Evolutionary conservation across 2,329 filamentous ascomycete genomes (phyloP).

Genomic region (Trichophyton verrucosum): DNA sequence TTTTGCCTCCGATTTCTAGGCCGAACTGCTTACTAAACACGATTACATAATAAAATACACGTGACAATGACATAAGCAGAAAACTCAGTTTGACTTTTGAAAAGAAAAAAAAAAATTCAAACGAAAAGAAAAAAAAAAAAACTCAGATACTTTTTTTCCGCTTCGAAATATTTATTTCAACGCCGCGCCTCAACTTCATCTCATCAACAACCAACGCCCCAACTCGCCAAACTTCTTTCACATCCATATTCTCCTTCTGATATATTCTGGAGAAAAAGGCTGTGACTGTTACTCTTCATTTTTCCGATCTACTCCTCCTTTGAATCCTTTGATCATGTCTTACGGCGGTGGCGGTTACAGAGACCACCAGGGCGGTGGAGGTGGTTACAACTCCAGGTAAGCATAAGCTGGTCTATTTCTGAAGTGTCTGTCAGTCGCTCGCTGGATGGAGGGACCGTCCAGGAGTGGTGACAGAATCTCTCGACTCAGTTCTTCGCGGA

Average conservation of each 20-base stretch:
- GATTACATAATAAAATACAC: background rate
- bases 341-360: slow-evolving; percentile 44
- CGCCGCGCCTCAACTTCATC: background rate
- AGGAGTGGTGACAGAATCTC: background rate
- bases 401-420: background rate
- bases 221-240: slow-evolving; percentile 21
- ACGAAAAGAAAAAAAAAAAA: background rate
- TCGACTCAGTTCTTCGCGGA: background rate
- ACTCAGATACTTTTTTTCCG: background rate
- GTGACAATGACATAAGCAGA: background rate
- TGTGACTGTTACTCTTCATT: slow-evolving; percentile 11
- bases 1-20: background rate
- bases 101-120: background rate
- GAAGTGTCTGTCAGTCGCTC: background rate
- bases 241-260: slow-evolving; percentile 7
- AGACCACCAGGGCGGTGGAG: slow-evolving; percentile 22
- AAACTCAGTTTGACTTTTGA: background rate
- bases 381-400: slow-evolving; percentile 34
- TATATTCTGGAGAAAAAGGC: slow-evolving; percentile 15
- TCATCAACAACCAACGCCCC: slow-evolving; percentile 7
- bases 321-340: slow-evolving; percentile 46
- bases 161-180: background rate
- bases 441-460: background rate
- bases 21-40: background rate
- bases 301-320: background rate